Evolutionary conservation across 331 rosid genomes (phyloP).

Genomic region (Saraca asoca): DNA sequence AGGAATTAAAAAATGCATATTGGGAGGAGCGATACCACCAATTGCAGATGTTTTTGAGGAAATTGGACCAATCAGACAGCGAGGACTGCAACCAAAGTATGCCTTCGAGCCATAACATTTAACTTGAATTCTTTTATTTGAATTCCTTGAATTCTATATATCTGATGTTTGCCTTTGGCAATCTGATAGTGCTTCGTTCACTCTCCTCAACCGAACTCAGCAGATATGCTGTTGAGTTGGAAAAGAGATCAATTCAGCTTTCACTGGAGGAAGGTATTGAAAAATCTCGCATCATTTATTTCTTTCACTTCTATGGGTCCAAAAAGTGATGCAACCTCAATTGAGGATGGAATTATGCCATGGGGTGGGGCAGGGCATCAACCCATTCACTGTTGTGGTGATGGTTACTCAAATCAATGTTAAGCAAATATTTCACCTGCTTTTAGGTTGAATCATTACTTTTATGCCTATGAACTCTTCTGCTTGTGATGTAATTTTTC

Average conservation of each 20-base stretch:
- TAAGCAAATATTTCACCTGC: slow-evolving; percentile 9
- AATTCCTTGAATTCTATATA: slow-evolving; percentile 31
- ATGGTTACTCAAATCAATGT: slow-evolving; percentile 2
- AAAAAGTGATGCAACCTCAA: neutral
- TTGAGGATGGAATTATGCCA: neutral
- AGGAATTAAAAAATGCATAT: slow-evolving; percentile 48
- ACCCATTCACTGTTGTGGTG: slow-evolving; percentile 1
- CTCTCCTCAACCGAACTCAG: slow-evolving; percentile 82
- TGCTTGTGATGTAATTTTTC: slow-evolving; percentile 4
- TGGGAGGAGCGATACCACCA: slow-evolving; percentile 79
- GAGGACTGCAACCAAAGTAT: slow-evolving; percentile 75
- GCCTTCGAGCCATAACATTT: slow-evolving; percentile 31
- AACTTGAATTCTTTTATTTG: slow-evolving; percentile 31
- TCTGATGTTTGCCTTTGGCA: slow-evolving; percentile 32
- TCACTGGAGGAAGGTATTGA: slow-evolving; percentile 90
- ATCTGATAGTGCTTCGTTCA: slow-evolving; percentile 68
- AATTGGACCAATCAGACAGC: slow-evolving; percentile 73
- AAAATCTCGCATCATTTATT: slow-evolving; percentile 8
- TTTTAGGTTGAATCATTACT: slow-evolving; percentile 5
- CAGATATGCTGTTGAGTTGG: slow-evolving; percentile 89
- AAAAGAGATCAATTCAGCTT: slow-evolving; percentile 94
- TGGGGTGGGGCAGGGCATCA: slow-evolving; percentile 2
- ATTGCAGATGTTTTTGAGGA: slow-evolving; percentile 64
- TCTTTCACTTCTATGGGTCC: slow-evolving; percentile 19
- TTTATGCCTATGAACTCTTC: slow-evolving; percentile 15